Evolutionary conservation across 352 stramenopile genomes (phyloP).

Genomic region (Pilasporangium apinafurcum): DNA sequence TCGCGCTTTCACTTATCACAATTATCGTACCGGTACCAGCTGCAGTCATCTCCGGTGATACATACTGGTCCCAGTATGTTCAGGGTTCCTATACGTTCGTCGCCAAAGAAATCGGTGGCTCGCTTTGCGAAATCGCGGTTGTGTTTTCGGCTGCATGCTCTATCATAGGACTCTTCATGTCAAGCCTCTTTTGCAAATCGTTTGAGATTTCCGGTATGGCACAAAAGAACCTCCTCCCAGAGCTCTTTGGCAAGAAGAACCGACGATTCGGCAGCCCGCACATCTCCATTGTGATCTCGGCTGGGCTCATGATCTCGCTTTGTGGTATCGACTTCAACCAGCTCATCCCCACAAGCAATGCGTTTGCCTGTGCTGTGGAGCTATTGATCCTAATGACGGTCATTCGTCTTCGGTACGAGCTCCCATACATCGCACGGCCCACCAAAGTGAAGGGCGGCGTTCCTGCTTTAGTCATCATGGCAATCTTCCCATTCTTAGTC

Average conservation of each 20-base stretch:
- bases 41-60: constrained; percentile 24
- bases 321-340: constrained; percentile 18
- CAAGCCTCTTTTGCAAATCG: constrained; percentile 75
- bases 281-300: constrained; percentile 1
- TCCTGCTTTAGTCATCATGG: constrained; percentile 1
- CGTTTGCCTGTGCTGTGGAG: constrained; percentile 59
- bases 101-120: not conserved
- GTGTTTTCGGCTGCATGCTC: not conserved
- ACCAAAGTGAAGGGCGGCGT: constrained; percentile 12
- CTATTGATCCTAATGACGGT: constrained; percentile 78
- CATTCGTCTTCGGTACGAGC: constrained; percentile 57
- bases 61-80: not conserved
- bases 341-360: constrained; percentile 62
- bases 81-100: not conserved
- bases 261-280: constrained; percentile 9
- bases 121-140: not conserved
- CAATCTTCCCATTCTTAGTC: constrained; percentile 1
- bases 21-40: constrained; percentile 81
- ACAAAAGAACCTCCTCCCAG: constrained; percentile 63
- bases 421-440: constrained; percentile 30
- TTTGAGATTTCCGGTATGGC: constrained; percentile 64
- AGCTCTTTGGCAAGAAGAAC: constrained; percentile 47
- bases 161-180: constrained; percentile 77
- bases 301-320: constrained; percentile 5
- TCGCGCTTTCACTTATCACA: constrained; percentile 49